These are phyloP conservation scores for Calvatia gigantea DNA, from an alignment of 768 basidiomycete species.

Conservation along the genomic window DNA sequence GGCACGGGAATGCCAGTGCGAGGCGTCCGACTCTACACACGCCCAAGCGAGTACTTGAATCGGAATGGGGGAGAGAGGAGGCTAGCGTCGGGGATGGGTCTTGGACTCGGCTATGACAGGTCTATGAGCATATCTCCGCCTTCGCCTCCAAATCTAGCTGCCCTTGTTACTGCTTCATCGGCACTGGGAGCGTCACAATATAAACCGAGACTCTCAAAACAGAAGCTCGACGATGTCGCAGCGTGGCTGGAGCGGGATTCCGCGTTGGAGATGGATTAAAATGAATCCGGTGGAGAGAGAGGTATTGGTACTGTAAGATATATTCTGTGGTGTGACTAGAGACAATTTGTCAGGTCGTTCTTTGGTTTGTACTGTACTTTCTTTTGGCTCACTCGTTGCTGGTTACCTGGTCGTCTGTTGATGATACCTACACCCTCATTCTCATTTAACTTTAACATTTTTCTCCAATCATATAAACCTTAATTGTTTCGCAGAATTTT, in stretches of 20 bases:
- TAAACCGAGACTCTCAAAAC: background rate
- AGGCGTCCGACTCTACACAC: conserved; percentile 4
- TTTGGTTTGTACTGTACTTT: background rate
- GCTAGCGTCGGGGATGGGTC: conserved; percentile 2
- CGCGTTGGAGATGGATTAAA: conserved; percentile 5
- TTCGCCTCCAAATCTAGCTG: background rate
- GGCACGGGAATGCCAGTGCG: conserved; percentile 16
- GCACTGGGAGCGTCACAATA: background rate
- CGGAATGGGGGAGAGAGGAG: conserved; percentile 5
- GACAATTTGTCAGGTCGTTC: background rate
- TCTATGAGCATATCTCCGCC: background rate
- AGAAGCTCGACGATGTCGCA: conserved; percentile 9
- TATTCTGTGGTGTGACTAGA: conserved; percentile 1
- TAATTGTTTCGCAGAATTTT: background rate
- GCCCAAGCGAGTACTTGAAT: background rate
- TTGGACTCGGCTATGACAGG: background rate
- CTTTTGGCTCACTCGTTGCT: background rate
- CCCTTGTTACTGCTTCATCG: background rate
- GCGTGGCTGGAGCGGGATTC: conserved; percentile 6
- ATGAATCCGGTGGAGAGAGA: background rate
- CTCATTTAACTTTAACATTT: background rate
- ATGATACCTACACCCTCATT: background rate
- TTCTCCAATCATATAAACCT: background rate
- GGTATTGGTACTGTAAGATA: conserved; percentile 7
- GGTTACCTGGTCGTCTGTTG: background rate